Evolutionary conservation across 2,329 filamentous ascomycete genomes (phyloP), one percentile per base, ranked within the genome.

Genomic region (Corynespora cassiicola): DNA sequence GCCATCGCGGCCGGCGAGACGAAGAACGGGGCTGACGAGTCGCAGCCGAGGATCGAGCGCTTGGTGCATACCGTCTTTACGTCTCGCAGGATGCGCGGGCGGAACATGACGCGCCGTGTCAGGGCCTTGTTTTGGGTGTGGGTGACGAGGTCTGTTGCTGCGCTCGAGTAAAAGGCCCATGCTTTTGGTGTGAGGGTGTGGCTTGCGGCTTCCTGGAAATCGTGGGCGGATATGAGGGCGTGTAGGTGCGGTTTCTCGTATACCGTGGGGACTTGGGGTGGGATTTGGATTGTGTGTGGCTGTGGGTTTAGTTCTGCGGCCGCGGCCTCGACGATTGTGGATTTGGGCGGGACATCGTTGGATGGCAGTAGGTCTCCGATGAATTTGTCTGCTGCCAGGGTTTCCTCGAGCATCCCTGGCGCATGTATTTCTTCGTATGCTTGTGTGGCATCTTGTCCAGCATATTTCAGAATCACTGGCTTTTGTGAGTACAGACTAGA

Each of bases 391-490:
- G 60, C 30, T 7, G 68, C 56, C 30, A 78, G 56, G 9, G 62
- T 30, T 18, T 45, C 36, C 16, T 36, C 26, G 10, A 47, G 24
- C 21, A 78, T 64, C 16, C 61, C 64, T 1, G 71, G 67, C 1
- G 70, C 59, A 70, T 69, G 61, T 80, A 84, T 8, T 71, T 69
- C 12, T 63, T 64, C 7, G 77, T 78, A 81, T 70, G 36, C 78
- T 65, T 63, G 24, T 3, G 45, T 51, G 23, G 47, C 45, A 31
- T 53, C 47, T 9, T 29, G 23, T 11, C 48, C 46, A 24, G 31
- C 31, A 15, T 41, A 35, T 30, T 31, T 28, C 10, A 35, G 25
- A 12, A 41, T 41, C 11, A 36, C 38, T 41, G 22, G 6, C 22
- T 31, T 21, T 7, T 14, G 12, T 11, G 10, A 31, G 10, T 10